Base-by-base conservation (phyloP, 139 green algal genomes). In the Chara braunii region DNA sequence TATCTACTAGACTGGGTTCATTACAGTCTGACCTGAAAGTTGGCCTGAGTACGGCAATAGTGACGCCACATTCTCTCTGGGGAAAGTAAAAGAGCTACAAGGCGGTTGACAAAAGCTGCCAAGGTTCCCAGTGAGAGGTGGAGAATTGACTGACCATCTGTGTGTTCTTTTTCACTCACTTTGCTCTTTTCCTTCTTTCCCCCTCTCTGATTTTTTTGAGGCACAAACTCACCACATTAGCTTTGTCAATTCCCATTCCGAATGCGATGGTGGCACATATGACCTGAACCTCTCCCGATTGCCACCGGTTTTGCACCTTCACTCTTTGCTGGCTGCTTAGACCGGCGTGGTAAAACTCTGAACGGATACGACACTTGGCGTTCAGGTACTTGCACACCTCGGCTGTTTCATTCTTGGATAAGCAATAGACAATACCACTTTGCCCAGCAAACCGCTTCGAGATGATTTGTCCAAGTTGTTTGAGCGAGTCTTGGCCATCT, bases 381-480 rank as follows among this genome's bases (percentile, higher is more conserved):
- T 24, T 40, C 45, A 90, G 68, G 40, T 81, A 50, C 7, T 45
- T 24, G 1, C 74, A 70, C 31, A 88, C 51, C 7, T 71, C 23
- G 45, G 83, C 78, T 1, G 57, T 55, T 36, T 91, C 77, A 22
- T 82, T 80, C 32, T 85, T 72, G 0, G 83, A 88, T 24, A 95
- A 68, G 72, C 83, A 90, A 80, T 96, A 96, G 36, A 96, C 85
- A 37, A 96, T 95, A 59, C 89, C 90, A 0, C 73, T 84, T 2
- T 77, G 51, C 30, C 89, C 84, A 1, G 37, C 60, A 54, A 92
- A 84, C 30, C 51, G 32, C 0, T 23, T 2, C 3, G 32, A n/a
- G 58, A 77, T 5, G 33, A 64, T 32, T 2, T 51, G 34, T 3
- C 32, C 59, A n/a, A 72, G 58, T 26, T 64, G 58, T 12, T 29